These are phyloP conservation scores for Anthracocystis setariae DNA, from an alignment of 1,284 basidiomycete genomes.

Conservation along the genomic window DNA sequence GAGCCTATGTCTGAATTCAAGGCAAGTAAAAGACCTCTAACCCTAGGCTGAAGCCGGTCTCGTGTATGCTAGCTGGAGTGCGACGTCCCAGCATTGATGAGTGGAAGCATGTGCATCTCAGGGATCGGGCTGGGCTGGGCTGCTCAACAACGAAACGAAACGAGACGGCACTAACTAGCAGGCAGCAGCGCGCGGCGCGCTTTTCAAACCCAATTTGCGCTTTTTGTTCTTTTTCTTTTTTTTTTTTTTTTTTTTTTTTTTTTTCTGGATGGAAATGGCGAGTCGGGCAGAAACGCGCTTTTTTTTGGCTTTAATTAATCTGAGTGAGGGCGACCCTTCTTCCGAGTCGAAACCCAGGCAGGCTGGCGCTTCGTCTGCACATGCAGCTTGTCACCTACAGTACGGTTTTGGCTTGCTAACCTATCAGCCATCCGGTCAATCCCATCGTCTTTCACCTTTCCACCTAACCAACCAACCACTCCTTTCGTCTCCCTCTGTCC, in stretches of 20 bases:
- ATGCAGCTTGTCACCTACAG: neutral
- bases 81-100: no score
- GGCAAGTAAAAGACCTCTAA: no score
- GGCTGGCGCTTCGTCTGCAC: neutral
- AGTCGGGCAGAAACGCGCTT: neutral
- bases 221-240: neutral
- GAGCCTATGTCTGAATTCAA: no score
- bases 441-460: neutral
- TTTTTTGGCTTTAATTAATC: neutral
- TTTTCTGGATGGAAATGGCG: neutral
- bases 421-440: neutral
- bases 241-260: no score
- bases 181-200: slow-evolving; percentile 1
- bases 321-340: no score
- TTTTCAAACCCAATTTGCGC: neutral
- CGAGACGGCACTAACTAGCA: no score
- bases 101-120: no score
- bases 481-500: neutral
- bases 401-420: neutral
- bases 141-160: no score
- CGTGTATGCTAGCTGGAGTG: no score
- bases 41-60: no score
- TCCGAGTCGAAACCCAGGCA: neutral
- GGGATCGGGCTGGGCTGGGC: no score
- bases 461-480: neutral